These are phyloP conservation scores for Calendula officinalis DNA, from an alignment of 129 eudicot genomes.

Conservation along the genomic window DNA sequence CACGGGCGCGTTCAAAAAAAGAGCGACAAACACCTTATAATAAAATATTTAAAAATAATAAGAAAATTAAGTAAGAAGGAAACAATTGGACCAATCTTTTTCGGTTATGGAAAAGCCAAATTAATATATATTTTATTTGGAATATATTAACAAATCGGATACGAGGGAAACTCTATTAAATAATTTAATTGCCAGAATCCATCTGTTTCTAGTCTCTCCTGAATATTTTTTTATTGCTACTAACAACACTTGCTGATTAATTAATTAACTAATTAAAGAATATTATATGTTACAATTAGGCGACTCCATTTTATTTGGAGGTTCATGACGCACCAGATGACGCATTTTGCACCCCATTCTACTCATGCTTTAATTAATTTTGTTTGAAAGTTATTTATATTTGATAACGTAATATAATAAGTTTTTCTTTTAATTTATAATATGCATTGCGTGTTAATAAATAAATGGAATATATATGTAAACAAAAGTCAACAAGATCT, in stretches of 20 bases:
- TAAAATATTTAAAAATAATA: background rate
- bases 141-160: background rate
- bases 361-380: background rate
- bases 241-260: background rate
- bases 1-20: too few relatives aligned
- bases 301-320: conserved; percentile 30
- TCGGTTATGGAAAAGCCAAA: conserved; percentile 3
- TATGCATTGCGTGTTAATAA: too few relatives aligned
- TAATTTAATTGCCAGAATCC: conserved; percentile 7
- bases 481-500: too few relatives aligned
- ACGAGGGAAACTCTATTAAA: conserved; percentile 20
- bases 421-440: too few relatives aligned
- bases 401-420: too few relatives aligned
- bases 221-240: background rate
- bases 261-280: background rate
- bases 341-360: conserved; percentile 26
- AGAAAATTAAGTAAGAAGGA: background rate
- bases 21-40: background rate
- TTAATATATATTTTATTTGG: background rate
- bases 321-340: conserved; percentile 40
- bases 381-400: too few relatives aligned
- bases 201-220: conserved; percentile 18
- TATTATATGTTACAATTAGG: background rate
- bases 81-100: conserved; percentile 3
- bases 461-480: too few relatives aligned